phyloP scores from a whole-genome alignment of 2,329 filamentous ascomycete species.

The Scedosporium apiospermum region DNA sequence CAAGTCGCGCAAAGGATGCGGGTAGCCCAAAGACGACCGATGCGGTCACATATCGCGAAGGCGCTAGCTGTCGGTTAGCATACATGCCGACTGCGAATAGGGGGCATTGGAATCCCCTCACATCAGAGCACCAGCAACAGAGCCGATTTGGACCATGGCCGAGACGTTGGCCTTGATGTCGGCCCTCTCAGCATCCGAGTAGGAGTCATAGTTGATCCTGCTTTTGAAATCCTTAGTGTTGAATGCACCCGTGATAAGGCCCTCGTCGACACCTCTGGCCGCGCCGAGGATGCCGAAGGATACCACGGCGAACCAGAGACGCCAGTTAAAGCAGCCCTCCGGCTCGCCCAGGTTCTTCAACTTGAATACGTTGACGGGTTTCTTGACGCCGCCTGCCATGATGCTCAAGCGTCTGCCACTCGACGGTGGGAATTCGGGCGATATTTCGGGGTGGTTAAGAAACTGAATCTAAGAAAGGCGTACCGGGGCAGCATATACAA shows the following conservation, averaged over 20 bases:
- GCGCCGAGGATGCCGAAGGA: constrained; percentile 64
- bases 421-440: too few species aligned
- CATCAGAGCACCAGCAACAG: constrained; percentile 59
- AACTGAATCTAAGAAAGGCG: too few species aligned
- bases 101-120: constrained; percentile 11
- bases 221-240: constrained; percentile 54
- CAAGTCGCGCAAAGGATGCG: constrained; percentile 47
- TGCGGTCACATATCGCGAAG: constrained; percentile 48
- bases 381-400: constrained; percentile 44
- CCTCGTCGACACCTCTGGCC: constrained; percentile 71
- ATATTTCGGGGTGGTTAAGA: too few species aligned
- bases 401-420: constrained; percentile 9
- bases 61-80: constrained; percentile 24
- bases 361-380: constrained; percentile 54
- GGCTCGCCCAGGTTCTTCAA: constrained; percentile 57
- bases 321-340: constrained; percentile 65
- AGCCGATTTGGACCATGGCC: constrained; percentile 74
- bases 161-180: constrained; percentile 70
- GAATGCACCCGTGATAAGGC: constrained; percentile 64
- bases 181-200: constrained; percentile 43
- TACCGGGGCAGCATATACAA: too few species aligned
- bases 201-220: constrained; percentile 46
- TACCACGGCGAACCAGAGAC: constrained; percentile 66
- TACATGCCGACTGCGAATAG: constrained; percentile 9
- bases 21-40: constrained; percentile 55